Percentiles rank a stretch among this genome's conserved stretches.
Evolutionary conservation across 108 stramenopile species (phyloP).

Genomic region (Nitzschia inconspicua): DNA sequence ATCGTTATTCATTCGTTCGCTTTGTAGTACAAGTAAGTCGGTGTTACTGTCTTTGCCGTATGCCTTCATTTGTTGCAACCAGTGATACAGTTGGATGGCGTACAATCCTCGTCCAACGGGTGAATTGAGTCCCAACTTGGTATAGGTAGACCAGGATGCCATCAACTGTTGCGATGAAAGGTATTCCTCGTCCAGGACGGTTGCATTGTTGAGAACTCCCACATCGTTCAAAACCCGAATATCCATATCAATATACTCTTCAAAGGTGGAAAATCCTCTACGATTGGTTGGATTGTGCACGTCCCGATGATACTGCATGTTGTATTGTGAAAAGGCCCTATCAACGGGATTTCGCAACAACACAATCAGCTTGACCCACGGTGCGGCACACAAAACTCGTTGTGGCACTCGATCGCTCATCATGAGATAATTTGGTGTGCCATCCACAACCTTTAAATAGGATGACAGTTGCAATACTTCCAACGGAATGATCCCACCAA

Average conservation of each 20-base stretch:
- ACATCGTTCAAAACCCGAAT: no score
- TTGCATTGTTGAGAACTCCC: conserved; percentile 7
- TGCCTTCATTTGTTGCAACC: neutral
- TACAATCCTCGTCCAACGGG: conserved; percentile 17
- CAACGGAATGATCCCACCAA: conserved; percentile 9
- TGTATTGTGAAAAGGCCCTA: conserved; percentile 19
- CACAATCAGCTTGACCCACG: conserved; percentile 26
- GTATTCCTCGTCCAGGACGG: neutral
- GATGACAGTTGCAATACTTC: conserved; percentile 69
- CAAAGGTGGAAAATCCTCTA: neutral
- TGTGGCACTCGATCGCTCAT: conserved; percentile 23
- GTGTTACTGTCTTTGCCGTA: no score
- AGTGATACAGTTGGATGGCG: conserved; percentile 2
- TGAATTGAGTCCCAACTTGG: conserved; percentile 1
- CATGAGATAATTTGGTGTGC: conserved; percentile 16
- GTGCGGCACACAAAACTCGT: conserved; percentile 13
- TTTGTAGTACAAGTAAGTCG: no score
- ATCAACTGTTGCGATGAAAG: neutral
- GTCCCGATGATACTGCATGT: conserved; percentile 2
- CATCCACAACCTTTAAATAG: conserved; percentile 10
- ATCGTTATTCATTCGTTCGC: neutral
- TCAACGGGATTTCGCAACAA: conserved; percentile 26
- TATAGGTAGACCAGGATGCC: conserved; percentile 2
- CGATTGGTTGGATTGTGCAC: neutral
- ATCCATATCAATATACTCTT: conserved; percentile 9